Evolutionary conservation across 257 asterid genomes (phyloP).

Genomic region (Solanum gracilifrons): DNA sequence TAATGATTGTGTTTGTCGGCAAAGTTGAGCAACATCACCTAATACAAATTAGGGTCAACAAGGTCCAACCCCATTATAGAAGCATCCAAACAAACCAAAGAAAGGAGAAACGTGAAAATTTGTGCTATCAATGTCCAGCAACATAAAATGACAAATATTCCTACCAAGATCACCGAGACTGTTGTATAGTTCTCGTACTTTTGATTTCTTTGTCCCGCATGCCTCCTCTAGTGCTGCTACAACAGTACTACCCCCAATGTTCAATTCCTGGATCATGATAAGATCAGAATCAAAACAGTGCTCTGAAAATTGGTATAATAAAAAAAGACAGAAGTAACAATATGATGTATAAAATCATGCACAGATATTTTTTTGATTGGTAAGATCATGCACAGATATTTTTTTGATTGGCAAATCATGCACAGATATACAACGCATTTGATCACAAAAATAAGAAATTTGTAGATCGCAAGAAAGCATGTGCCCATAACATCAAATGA

Average conservation of each 20-base stretch:
- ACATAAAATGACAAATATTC: neutral
- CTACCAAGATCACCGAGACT: constrained; percentile 87
- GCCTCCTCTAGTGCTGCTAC: constrained; percentile 75
- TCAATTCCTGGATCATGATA: constrained; percentile 54
- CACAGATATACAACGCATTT: neutral
- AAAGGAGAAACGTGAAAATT: neutral
- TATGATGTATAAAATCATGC: neutral
- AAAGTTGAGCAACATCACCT: constrained; percentile 98
- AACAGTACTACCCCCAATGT: constrained; percentile 71
- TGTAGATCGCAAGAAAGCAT: neutral
- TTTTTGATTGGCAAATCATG: neutral
- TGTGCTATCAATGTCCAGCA: neutral
- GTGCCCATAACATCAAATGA: neutral
- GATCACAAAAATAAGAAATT: neutral
- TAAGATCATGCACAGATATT: neutral
- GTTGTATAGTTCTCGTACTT: constrained; percentile 53
- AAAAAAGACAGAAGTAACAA: neutral
- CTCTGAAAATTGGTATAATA: neutral
- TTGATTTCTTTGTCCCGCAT: constrained; percentile 66
- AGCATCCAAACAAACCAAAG: neutral
- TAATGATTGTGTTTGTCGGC: constrained; percentile 74
- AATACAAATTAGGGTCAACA: constrained; percentile 17
- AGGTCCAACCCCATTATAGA: neutral
- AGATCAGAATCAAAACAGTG: neutral
- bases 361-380: neutral